Conservation (phyloP, 164 flowering plant species). For the Annona cherimola region DNA sequence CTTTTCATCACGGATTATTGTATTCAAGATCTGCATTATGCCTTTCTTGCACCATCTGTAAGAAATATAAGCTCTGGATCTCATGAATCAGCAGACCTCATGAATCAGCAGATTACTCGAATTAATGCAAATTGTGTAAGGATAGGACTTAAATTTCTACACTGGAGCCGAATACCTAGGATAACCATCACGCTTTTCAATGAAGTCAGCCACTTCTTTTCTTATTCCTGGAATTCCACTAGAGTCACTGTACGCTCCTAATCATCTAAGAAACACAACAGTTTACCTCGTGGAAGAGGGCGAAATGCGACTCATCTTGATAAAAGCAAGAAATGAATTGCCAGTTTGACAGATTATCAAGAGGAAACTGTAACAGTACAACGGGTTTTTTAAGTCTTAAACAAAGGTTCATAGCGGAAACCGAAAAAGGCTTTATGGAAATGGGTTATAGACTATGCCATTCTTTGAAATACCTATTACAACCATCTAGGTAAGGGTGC, state of each 20-base stretch:
- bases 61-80: constrained; percentile 95
- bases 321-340: too few relatives aligned
- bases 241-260: constrained; percentile 99
- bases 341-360: too few relatives aligned
- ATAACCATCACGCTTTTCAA: constrained; percentile 93
- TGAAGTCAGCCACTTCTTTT: constrained; percentile 94
- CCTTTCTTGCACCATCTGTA: constrained; percentile 99
- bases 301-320: too few relatives aligned
- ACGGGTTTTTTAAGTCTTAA: too few relatives aligned
- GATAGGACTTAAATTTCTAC: background rate
- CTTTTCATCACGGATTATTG: constrained; percentile 57
- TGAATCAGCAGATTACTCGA: constrained; percentile 9
- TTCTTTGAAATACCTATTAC: too few relatives aligned
- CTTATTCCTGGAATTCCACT: constrained; percentile 91
- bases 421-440: too few relatives aligned
- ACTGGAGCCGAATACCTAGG: constrained; percentile 60
- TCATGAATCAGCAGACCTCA: too few relatives aligned
- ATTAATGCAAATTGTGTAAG: background rate
- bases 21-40: constrained; percentile 84
- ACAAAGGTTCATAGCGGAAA: too few relatives aligned
- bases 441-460: too few relatives aligned
- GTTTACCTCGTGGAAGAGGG: too few relatives aligned
- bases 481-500: too few relatives aligned
- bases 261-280: background rate
- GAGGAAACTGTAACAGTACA: too few relatives aligned